These are phyloP conservation scores for Cladosporium sp. DNA, from an alignment of 2,329 filamentous ascomycete species.

Conservation along the genomic window DNA sequence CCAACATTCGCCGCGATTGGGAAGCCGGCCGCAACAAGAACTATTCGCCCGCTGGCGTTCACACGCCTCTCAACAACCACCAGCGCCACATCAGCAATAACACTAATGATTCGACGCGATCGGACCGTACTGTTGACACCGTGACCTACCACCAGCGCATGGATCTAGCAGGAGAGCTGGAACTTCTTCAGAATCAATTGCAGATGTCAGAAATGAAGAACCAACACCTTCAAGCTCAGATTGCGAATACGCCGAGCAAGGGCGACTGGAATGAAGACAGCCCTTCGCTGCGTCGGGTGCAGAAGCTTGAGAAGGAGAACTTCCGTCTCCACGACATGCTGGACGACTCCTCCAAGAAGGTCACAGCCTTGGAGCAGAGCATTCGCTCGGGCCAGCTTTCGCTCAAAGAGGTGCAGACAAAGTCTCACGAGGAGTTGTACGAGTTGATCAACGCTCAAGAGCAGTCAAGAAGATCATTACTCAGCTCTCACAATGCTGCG, in stretches of 20 bases:
- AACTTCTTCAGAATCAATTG: constrained; percentile 88
- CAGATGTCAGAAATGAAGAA: constrained; percentile 95
- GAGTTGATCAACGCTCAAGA: constrained; percentile 92
- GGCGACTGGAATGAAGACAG: constrained; percentile 68
- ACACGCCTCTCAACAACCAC: constrained; percentile 61
- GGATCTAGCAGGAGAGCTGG: constrained; percentile 85
- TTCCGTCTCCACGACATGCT: constrained; percentile 88
- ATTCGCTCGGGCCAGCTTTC: constrained; percentile 84
- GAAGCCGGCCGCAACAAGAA: constrained; percentile 58
- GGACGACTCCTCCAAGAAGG: constrained; percentile 88
- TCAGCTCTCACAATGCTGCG: constrained; percentile 80
- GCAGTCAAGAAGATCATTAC: constrained; percentile 73
- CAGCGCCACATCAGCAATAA: constrained; percentile 66
- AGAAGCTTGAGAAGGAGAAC: constrained; percentile 90
- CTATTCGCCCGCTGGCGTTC: constrained; percentile 60
- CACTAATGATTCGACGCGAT: constrained; percentile 71
- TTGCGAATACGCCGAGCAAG: constrained; percentile 59
- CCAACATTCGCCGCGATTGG: constrained; percentile 60
- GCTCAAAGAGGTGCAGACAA: constrained; percentile 84
- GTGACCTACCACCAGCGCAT: constrained; percentile 80
- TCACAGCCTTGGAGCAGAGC: constrained; percentile 81
- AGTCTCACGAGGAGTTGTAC: constrained; percentile 89
- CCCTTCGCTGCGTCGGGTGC: constrained; percentile 73
- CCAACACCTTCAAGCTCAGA: constrained; percentile 81
- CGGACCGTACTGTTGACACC: constrained; percentile 80